Percentiles rank a stretch among this genome's conserved stretches.
These are phyloP conservation scores for Globisporangium barbulae DNA, from an alignment of 352 stramenopile species.

Conservation along the genomic window DNA sequence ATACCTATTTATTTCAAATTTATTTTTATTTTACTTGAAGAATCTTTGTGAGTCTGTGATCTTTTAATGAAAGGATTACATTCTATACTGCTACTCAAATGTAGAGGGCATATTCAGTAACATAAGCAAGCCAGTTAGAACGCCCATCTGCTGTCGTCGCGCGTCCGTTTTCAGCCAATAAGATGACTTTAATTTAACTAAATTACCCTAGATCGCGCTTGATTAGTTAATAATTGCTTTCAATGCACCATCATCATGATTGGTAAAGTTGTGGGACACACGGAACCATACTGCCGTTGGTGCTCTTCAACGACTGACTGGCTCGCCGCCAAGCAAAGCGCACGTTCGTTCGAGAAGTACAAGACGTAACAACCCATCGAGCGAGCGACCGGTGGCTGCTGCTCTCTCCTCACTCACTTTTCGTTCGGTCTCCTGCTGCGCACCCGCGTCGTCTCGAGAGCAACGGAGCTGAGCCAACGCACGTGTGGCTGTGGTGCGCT, in stretches of 20 bases:
- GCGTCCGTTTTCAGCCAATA: background rate
- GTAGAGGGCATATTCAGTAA: too few species aligned
- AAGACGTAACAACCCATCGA: background rate
- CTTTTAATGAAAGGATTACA: too few species aligned
- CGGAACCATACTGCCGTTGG: slow-evolving; percentile 1
- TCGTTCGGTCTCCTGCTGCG: background rate
- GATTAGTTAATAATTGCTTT: background rate
- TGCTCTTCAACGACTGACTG: slow-evolving; percentile 5
- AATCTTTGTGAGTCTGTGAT: background rate
- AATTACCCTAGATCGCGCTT: background rate
- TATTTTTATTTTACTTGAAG: background rate
- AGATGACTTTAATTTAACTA: background rate
- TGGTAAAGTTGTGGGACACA: slow-evolving; percentile 1
- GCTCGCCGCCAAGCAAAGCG: background rate
- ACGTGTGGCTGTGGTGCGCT: background rate
- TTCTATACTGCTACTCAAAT: too few species aligned
- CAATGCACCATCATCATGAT: background rate
- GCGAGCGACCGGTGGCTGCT: background rate
- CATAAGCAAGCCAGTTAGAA: too few species aligned
- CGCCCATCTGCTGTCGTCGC: too few species aligned
- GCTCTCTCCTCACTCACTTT: slow-evolving; percentile 2
- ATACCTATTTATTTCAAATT: background rate
- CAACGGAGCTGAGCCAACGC: background rate
- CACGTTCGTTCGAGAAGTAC: background rate
- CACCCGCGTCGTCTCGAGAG: background rate